These are phyloP conservation scores for Calonectria leucothoes DNA, from an alignment of 2,329 filamentous ascomycete genomes.

Conservation along the genomic window DNA sequence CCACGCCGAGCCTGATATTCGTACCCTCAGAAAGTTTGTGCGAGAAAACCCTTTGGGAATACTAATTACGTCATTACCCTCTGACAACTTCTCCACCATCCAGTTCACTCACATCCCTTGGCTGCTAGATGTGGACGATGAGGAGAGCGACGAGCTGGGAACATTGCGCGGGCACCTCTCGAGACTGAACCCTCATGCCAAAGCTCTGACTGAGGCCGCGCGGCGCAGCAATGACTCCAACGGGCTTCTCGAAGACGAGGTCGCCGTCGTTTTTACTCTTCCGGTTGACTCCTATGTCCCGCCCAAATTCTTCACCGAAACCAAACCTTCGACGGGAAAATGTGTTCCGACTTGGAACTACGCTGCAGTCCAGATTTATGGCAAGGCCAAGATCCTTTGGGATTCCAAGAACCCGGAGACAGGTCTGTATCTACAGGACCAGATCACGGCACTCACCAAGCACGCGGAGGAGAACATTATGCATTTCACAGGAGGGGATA, in stretches of 20 bases:
- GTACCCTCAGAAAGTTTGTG: conserved; percentile 67
- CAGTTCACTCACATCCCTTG: conserved; percentile 72
- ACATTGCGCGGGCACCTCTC: conserved; percentile 72
- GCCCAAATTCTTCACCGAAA: conserved; percentile 74
- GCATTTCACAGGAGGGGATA: conserved; percentile 58
- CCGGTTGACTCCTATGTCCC: conserved; percentile 73
- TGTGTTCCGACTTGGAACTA: conserved; percentile 81
- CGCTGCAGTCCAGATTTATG: conserved; percentile 72
- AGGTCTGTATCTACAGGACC: conserved; percentile 55
- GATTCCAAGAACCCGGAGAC: conserved; percentile 60
- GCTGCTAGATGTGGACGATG: conserved; percentile 62
- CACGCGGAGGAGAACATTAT: conserved; percentile 66
- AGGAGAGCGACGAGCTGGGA: conserved; percentile 52
- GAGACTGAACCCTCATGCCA: conserved; percentile 71
- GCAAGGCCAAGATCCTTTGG: conserved; percentile 63
- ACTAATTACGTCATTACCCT: conserved; percentile 70
- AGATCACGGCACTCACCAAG: conserved; percentile 63
- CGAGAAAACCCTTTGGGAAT: conserved; percentile 70
- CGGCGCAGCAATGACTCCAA: not conserved
- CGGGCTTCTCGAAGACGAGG: conserved; percentile 60
- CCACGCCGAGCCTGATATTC: conserved; percentile 63
- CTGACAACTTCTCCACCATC: conserved; percentile 59
- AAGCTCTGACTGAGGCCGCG: conserved; percentile 65
- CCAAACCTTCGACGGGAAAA: conserved; percentile 72
- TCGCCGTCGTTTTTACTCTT: conserved; percentile 71